A percentile compares a stretch with the other conserved stretches of the same genome.
phyloP scores from a whole-genome alignment of 768 basidiomycete species.

The Suillus discolor region DNA sequence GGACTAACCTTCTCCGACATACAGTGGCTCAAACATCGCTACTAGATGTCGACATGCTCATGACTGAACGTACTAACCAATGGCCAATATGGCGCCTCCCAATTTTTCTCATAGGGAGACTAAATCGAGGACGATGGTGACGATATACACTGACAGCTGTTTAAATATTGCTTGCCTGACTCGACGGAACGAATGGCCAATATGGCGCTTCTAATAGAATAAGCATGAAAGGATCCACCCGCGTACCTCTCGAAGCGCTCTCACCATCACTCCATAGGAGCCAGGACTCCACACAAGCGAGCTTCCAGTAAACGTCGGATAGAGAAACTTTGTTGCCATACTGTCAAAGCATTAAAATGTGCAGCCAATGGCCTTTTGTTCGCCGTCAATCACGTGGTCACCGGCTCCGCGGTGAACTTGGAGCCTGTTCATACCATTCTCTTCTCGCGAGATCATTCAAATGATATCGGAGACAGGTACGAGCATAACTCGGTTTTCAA shows the following conservation, averaged over 20 bases:
- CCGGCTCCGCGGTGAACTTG: background rate
- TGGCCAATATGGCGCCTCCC: background rate
- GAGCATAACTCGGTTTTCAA: background rate
- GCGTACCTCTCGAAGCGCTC: background rate
- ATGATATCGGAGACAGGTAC: background rate
- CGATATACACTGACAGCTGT: background rate
- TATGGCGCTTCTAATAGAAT: background rate
- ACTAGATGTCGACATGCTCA: background rate
- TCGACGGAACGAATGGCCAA: background rate
- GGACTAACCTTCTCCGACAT: background rate
- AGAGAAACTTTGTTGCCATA: background rate
- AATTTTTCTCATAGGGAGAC: background rate
- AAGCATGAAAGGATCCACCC: background rate
- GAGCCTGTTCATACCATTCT: background rate
- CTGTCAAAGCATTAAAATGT: background rate
- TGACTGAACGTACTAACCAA: background rate
- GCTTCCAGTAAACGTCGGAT: background rate
- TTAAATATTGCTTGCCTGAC: background rate
- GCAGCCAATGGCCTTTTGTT: conserved; percentile 3
- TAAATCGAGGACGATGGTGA: background rate
- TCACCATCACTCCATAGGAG: background rate
- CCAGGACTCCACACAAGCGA: background rate
- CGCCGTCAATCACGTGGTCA: background rate
- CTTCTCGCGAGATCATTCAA: background rate
- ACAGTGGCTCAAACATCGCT: background rate